Evolutionary conservation across 1,284 basidiomycete species (phyloP), one percentile per base, ranked within the genome.

Genomic region (Mrakiaceae sp.): DNA sequence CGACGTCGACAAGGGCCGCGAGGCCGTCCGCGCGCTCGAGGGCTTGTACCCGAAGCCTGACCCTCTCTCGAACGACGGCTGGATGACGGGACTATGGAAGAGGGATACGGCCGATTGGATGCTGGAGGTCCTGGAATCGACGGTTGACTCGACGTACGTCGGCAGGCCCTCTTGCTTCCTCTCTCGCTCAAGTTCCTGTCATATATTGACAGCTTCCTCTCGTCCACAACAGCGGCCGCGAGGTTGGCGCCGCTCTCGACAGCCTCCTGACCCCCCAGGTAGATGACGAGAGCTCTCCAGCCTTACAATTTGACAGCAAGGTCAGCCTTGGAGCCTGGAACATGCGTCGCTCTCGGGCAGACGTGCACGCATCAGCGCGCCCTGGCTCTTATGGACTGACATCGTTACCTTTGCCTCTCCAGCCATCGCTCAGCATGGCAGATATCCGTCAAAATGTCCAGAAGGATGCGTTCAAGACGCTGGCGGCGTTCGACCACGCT

Each of bases 401-500:
- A 42, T 44, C 46, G 27, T 63, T 42, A 64, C 47, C 10, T 27
- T 16, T 14, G n/a, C 50, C 6, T 16, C 12, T 48, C 27, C 46
- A 27, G 27, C 27, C 27, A 27, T 27, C 2, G 2, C 27, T 27
- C 27, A 27, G 27, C 27, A 27, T 27, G 75, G 74, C 55, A 67
- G 7, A 58, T 75, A 16, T 70, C 72, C 1, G 66, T 73, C 56
- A 64, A 64, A 0, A 54, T 66, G 81, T 82, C 5, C 81, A 81
- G 47, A 75, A 79, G 16, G 79, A 82, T 56, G 76, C 78, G 43
- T 93, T 90, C 72, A 64, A 76, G n/a, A 80, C 79, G 12, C 78
- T 87, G 0, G 82, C 82, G 68, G 83, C 84, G 16, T 95, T 96
- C 71, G 93, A 97, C 75, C 78, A 83, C 68, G 91, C 95, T 69